Evolutionary conservation across 1,284 basidiomycete species (phyloP).

Genomic region (Ustilago sp.): DNA sequence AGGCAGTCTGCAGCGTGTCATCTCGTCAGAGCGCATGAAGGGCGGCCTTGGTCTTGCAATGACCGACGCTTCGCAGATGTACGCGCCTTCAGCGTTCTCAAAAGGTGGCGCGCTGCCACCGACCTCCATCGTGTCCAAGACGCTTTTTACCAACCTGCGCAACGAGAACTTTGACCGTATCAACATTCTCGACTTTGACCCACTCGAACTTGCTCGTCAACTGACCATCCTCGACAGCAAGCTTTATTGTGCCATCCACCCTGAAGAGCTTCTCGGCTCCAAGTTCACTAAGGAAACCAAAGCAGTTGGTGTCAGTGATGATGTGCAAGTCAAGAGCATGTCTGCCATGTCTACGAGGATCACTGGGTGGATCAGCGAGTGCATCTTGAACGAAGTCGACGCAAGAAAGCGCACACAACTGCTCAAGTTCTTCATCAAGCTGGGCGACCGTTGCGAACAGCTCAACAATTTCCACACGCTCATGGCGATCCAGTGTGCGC

Average conservation of each 20-base stretch:
- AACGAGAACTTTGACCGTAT: constrained; percentile 73
- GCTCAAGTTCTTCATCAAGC: constrained; percentile 71
- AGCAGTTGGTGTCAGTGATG: constrained; percentile 37
- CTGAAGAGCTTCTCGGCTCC: constrained; percentile 70
- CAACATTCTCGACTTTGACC: constrained; percentile 86
- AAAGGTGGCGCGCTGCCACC: constrained; percentile 67
- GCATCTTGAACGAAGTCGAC: constrained; percentile 70
- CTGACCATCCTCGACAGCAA: constrained; percentile 68
- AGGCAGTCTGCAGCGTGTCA: constrained; percentile 61
- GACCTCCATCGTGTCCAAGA: constrained; percentile 83
- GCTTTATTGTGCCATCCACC: constrained; percentile 68
- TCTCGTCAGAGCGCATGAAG: constrained; percentile 67
- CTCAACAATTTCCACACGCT: constrained; percentile 71
- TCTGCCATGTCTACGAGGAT: constrained; percentile 70
- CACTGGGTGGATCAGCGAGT: constrained; percentile 72
- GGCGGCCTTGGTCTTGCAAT: constrained; percentile 30
- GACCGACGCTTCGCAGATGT: constrained; percentile 59
- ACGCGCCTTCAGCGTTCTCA: constrained; percentile 48
- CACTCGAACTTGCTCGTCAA: constrained; percentile 76
- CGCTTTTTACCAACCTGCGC: constrained; percentile 74
- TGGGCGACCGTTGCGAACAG: constrained; percentile 69
- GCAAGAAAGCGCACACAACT: constrained; percentile 68
- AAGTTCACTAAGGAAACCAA: constrained; percentile 65
- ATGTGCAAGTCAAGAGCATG: constrained; percentile 70
- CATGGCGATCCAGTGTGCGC: constrained; percentile 71